These are phyloP conservation scores for Tilletia indica DNA, from an alignment of 1,284 basidiomycete genomes.

Conservation along the genomic window DNA sequence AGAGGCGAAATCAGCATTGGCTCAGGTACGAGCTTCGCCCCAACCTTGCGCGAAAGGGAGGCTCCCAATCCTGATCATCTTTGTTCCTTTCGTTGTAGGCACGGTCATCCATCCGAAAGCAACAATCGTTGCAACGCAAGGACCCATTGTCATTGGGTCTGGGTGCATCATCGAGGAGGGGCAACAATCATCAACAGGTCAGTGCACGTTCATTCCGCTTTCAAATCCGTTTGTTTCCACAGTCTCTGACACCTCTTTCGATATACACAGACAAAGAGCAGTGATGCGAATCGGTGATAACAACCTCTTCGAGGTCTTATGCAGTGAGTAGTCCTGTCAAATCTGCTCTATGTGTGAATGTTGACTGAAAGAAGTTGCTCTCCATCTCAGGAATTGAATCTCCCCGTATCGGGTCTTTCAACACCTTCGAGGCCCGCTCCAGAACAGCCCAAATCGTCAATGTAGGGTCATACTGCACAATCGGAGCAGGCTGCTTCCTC, in stretches of 20 bases:
- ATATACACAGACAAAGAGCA: slow-evolving; percentile 11
- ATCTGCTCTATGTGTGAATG: slow-evolving; percentile 15
- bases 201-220: slow-evolving; percentile 25
- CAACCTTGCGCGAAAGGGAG: no score
- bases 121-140: slow-evolving; percentile 80
- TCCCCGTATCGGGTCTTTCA: slow-evolving; percentile 75
- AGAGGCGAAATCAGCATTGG: slow-evolving; percentile 43
- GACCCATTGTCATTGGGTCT: slow-evolving; percentile 79
- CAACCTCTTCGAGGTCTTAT: slow-evolving; percentile 89
- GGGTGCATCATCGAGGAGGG: slow-evolving; percentile 87
- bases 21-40: slow-evolving; percentile 21
- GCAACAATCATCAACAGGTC: slow-evolving; percentile 81
- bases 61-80: background rate
- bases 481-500: slow-evolving; percentile 69
- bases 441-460: slow-evolving; percentile 75
- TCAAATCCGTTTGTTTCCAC: background rate
- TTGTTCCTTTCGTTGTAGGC: slow-evolving; percentile 3
- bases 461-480: slow-evolving; percentile 73
- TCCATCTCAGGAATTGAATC: slow-evolving; percentile 71
- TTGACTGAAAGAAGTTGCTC: background rate
- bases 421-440: slow-evolving; percentile 77
- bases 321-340: slow-evolving; percentile 63
- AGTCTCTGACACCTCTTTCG: background rate
- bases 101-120: slow-evolving; percentile 92
- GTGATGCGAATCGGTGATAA: slow-evolving; percentile 83